Conservation (phyloP, 2,329 filamentous ascomycete genomes). For the Ilyonectria mors-panacis region DNA sequence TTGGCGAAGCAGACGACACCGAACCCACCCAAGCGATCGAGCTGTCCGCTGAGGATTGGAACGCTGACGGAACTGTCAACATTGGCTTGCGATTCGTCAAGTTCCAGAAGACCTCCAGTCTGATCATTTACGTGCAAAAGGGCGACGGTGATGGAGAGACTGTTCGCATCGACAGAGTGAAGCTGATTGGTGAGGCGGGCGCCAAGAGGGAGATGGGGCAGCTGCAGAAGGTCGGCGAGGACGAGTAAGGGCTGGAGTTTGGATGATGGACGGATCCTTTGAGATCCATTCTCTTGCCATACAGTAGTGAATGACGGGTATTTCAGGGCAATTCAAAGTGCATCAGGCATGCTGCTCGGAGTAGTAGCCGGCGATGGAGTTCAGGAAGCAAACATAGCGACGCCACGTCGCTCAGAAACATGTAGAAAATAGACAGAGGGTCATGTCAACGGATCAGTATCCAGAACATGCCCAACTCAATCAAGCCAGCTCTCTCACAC, state of each 20-base stretch:
- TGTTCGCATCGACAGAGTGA: constrained; percentile 84
- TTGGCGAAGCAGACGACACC: constrained; percentile 93
- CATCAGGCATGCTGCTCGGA: constrained; percentile 28
- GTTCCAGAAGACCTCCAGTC: constrained; percentile 92
- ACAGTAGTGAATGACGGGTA: constrained; percentile 15
- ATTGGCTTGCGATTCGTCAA: constrained; percentile 90
- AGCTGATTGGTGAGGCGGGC: constrained; percentile 88
- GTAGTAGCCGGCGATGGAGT: constrained; percentile 37
- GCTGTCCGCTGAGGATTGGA: constrained; percentile 85
- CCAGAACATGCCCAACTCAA: neutral
- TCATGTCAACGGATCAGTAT: constrained; percentile 1
- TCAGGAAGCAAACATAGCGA: constrained; percentile 36
- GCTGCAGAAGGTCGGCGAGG: constrained; percentile 92
- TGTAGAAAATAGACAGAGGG: constrained; percentile 42
- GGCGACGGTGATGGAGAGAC: constrained; percentile 88
- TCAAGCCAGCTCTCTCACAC: neutral
- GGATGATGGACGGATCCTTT: constrained; percentile 8
- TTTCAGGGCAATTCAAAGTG: constrained; percentile 23
- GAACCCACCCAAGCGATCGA: constrained; percentile 85
- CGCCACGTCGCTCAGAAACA: constrained; percentile 20
- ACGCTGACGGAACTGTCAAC: constrained; percentile 80
- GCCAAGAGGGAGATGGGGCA: constrained; percentile 95
- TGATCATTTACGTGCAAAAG: constrained; percentile 91
- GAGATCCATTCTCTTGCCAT: constrained; percentile 10
- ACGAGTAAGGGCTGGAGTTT: constrained; percentile 62